Conservation (phyloP, 768 basidiomycete genomes). For the Sporobolomyces pararoseus region DNA sequence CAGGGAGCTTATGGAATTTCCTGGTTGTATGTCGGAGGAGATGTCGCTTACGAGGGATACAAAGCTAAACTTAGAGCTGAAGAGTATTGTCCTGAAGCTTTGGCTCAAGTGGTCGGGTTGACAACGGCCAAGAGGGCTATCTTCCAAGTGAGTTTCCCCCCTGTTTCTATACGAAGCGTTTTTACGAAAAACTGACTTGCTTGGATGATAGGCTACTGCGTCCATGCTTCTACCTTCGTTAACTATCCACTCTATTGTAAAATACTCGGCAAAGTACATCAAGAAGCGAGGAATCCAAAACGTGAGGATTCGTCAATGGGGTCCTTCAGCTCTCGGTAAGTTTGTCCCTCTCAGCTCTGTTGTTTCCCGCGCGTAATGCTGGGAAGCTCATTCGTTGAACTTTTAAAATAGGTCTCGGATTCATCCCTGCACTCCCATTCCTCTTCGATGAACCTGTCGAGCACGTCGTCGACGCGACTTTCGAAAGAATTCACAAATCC, state of each 20-base stretch:
- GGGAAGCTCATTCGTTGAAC: neutral
- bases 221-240: slow-evolving; percentile 65
- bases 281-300: slow-evolving; percentile 55
- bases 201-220: slow-evolving; percentile 56
- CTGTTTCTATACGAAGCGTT: too few species aligned
- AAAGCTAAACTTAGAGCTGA: slow-evolving; percentile 60
- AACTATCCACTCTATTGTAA: slow-evolving; percentile 78
- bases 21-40: slow-evolving; percentile 73
- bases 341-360: neutral
- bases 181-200: neutral
- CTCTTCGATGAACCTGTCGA: slow-evolving; percentile 78
- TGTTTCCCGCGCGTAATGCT: neutral
- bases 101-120: slow-evolving; percentile 25
- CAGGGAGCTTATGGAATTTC: slow-evolving; percentile 74
- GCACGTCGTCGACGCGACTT: slow-evolving; percentile 62
- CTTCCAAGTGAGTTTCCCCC: slow-evolving; percentile 23
- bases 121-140: slow-evolving; percentile 61
- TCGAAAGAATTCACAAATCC: slow-evolving; percentile 59
- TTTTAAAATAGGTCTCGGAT: slow-evolving; percentile 49
- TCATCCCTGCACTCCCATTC: slow-evolving; percentile 70
- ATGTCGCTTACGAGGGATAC: slow-evolving; percentile 76
- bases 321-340: slow-evolving; percentile 14
- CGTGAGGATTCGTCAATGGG: slow-evolving; percentile 20
- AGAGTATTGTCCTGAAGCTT: slow-evolving; percentile 26
- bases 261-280: slow-evolving; percentile 65